Conservation (phyloP, 495 filamentous ascomycete genomes). For the Platismatia glauca region DNA sequence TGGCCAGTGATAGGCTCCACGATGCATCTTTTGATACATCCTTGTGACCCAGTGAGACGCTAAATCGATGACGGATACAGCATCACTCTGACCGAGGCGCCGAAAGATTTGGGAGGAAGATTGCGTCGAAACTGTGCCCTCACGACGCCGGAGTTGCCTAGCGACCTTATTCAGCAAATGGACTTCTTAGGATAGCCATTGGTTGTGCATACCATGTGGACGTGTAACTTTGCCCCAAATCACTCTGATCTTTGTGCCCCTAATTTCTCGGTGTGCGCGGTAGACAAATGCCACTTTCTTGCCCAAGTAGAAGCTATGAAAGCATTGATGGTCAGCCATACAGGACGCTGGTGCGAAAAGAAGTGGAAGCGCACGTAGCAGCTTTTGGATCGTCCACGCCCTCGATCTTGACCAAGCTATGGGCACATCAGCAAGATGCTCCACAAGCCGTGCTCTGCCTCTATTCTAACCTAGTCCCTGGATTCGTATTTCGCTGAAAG, state of each 20-base stretch:
- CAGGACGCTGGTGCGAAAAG: neutral
- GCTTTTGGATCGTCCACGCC: slow-evolving; percentile 81
- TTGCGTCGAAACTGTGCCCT: slow-evolving; percentile 92
- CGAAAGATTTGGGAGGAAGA: slow-evolving; percentile 91
- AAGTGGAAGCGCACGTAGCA: slow-evolving; percentile 49
- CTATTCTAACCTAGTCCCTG: slow-evolving; percentile 51
- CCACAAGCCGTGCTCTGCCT: neutral
- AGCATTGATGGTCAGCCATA: neutral
- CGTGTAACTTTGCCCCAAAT: slow-evolving; percentile 99
- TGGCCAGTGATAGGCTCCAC: neutral
- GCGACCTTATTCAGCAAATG: neutral
- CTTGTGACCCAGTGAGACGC: neutral
- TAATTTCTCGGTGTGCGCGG: slow-evolving; percentile 80
- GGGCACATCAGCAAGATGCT: slow-evolving; percentile 27
- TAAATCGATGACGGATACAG: slow-evolving; percentile 83
- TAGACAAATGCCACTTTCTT: slow-evolving; percentile 98
- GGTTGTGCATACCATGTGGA: slow-evolving; percentile 64
- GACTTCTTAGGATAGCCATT: neutral
- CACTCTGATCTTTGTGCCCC: slow-evolving; percentile 93
- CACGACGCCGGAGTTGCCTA: slow-evolving; percentile 85
- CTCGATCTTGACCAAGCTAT: slow-evolving; percentile 86
- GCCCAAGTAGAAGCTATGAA: slow-evolving; percentile 71
- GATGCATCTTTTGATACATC: neutral
- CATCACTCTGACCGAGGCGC: slow-evolving; percentile 95
- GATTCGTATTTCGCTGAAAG: slow-evolving; percentile 57